Evolutionary conservation across 2,329 filamentous ascomycete genomes (phyloP), one percentile per base, ranked within the genome.

Genomic region (Aspergillus clavatus): DNA sequence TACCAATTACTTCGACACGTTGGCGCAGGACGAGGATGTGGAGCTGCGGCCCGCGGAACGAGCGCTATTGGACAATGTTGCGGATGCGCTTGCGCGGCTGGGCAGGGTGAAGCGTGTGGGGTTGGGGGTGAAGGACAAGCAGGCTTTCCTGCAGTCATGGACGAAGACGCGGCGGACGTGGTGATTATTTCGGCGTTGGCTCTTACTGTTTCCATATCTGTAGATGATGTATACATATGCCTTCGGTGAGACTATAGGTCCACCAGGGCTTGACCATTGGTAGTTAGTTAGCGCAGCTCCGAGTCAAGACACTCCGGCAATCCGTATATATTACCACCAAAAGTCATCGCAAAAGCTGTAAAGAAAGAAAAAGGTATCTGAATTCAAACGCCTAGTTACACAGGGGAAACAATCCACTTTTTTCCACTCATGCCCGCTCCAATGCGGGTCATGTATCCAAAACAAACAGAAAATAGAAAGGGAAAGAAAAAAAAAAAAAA

Each of bases 91-190:
- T 45, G 89, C 93, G n/a, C 74, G 91, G 42, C 68, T 98, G 42
- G 88, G 90, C 1, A 76, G 93, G 49, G 90, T 93, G 29, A 95
- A 94, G 74, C 79, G 91, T 45, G 89, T 98, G 1, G 89, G 87
- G 0, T 66, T 98, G 54, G 89, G 88, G 0, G 76, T 95, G 44
- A 74, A 78, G 57, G 89, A 97, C 50, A 98, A 98, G 74, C 72
- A 76, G 19, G 80, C 82, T 5, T 98, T 98, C 67, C 77, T 95
- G 22, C 77, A 83, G 43, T 82, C 83, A 23, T 91, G 83, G 83
- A 73, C 61, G 38, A 76, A 69, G 60, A 71, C 57, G 42, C 57
- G 58, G 16, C 53, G 53, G 33, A 61, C 46, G 6, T 64, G 61
- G 61, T 65, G 18, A 35, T 6, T 33, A 6, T 8, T 18, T 21